Conservation (phyloP, 176 grass and related monocot species). For the Chrysopogon serrulatus region DNA sequence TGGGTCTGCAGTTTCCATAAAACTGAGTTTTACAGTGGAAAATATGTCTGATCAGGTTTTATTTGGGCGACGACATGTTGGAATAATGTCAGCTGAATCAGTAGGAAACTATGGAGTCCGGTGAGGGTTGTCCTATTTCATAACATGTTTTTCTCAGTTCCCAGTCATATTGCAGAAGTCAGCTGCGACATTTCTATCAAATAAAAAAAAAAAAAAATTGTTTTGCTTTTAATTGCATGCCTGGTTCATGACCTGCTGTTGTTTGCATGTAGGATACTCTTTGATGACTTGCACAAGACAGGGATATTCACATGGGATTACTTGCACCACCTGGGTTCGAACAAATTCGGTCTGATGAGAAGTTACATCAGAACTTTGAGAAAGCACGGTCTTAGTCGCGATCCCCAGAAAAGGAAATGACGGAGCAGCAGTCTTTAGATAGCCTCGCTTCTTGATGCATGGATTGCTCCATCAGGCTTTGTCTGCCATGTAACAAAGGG, state of each 20-base stretch:
- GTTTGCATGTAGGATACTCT: slow-evolving; percentile 59
- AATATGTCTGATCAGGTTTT: slow-evolving; percentile 57
- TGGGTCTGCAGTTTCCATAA: background rate
- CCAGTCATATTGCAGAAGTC: background rate
- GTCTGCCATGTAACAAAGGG: background rate
- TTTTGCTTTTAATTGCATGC: slow-evolving; percentile 1
- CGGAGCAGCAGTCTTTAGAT: background rate
- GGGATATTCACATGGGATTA: slow-evolving; percentile 99
- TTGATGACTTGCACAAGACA: slow-evolving; percentile 96
- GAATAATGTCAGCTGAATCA: slow-evolving; percentile 96
- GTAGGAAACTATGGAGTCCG: slow-evolving; percentile 88
- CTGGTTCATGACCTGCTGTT: background rate
- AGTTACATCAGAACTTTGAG: slow-evolving; percentile 80
- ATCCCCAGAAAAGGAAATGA: slow-evolving; percentile 71
- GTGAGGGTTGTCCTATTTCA: slow-evolving; percentile 29
- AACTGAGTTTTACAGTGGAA: background rate
- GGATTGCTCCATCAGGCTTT: background rate
- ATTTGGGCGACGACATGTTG: slow-evolving; percentile 68
- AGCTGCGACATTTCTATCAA: background rate
- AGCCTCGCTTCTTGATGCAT: background rate
- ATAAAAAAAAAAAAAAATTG: background rate
- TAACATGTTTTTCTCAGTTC: background rate
- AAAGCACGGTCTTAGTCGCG: slow-evolving; percentile 70
- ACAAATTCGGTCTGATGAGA: slow-evolving; percentile 71
- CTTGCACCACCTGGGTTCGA: slow-evolving; percentile 76